phyloP scores from a whole-genome alignment of 1,139 yeast species.

The Kodamaea arcana region DNA sequence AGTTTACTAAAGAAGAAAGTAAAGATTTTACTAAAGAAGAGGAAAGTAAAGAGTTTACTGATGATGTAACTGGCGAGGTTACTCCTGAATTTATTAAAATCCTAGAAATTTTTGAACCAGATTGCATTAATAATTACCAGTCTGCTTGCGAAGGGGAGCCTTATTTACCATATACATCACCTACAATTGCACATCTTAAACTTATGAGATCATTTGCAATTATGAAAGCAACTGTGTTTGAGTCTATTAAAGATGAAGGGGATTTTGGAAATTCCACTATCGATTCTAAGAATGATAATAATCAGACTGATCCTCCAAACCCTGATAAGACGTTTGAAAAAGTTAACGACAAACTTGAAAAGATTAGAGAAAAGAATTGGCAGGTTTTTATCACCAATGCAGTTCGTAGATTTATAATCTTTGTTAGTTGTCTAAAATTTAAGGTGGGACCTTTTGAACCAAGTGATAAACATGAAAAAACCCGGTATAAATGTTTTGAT shows the following conservation, averaged over 20 bases:
- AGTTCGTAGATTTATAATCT: constrained; percentile 6
- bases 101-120: constrained; percentile 2
- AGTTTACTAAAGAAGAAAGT: too few relatives aligned
- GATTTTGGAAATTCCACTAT: too few relatives aligned
- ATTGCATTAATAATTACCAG: constrained; percentile 2
- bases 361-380: constrained; percentile 5
- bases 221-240: constrained; percentile 14
- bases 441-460: background rate
- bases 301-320: too few relatives aligned
- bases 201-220: constrained; percentile 25
- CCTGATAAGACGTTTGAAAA: too few relatives aligned
- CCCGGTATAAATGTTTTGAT: too few relatives aligned
- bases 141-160: background rate
- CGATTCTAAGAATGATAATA: too few relatives aligned
- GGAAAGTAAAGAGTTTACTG: too few relatives aligned
- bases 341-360: too few relatives aligned
- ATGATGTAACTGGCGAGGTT: too few relatives aligned
- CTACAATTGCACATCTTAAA: constrained; percentile 26
- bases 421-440: constrained; percentile 5
- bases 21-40: too few relatives aligned
- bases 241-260: constrained; percentile 1
- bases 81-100: constrained; percentile 4
- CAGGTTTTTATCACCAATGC: constrained; percentile 7
- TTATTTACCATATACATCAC: constrained; percentile 4
- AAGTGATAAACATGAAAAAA: background rate